A percentile compares a stretch with the other conserved stretches of the same genome.
Evolutionary conservation across 257 asterid species (phyloP).

Genomic region (Nicotiana tabacum): DNA sequence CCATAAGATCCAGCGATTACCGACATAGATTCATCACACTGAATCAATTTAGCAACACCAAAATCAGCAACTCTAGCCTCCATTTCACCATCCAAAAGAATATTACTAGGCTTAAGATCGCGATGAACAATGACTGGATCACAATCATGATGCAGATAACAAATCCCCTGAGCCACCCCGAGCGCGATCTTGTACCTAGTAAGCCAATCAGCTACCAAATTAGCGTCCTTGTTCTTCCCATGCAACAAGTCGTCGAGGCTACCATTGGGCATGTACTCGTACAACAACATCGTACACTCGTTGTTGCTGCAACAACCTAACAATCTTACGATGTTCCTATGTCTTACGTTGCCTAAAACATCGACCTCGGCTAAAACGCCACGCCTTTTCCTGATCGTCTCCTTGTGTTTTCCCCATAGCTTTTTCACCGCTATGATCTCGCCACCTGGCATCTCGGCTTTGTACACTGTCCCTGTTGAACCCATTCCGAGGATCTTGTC

Average conservation of each 20-base stretch:
- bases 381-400: conserved; percentile 33
- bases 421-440: conserved; percentile 83
- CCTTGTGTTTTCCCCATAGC: conserved; percentile 81
- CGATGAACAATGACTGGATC: conserved; percentile 77
- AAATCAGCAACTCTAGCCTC: conserved; percentile 89
- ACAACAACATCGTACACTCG: conserved; percentile 64
- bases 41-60: conserved; percentile 77
- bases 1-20: conserved; percentile 94
- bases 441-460: conserved; percentile 91
- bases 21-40: conserved; percentile 67
- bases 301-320: conserved; percentile 69
- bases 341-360: conserved; percentile 78
- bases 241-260: conserved; percentile 73
- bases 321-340: conserved; percentile 73
- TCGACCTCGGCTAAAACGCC: conserved; percentile 95
- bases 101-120: conserved; percentile 71
- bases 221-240: conserved; percentile 54
- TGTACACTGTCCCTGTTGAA: conserved; percentile 79
- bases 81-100: conserved; percentile 60
- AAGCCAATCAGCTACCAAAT: conserved; percentile 60
- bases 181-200: conserved; percentile 64
- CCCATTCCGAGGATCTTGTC: conserved; percentile 85
- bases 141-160: conserved; percentile 90
- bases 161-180: conserved; percentile 92
- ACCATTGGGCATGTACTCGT: conserved; percentile 95